These are phyloP conservation scores for Hepatocystis sp. DNA, from an alignment of 169 alveolate species.

Conservation along the genomic window DNA sequence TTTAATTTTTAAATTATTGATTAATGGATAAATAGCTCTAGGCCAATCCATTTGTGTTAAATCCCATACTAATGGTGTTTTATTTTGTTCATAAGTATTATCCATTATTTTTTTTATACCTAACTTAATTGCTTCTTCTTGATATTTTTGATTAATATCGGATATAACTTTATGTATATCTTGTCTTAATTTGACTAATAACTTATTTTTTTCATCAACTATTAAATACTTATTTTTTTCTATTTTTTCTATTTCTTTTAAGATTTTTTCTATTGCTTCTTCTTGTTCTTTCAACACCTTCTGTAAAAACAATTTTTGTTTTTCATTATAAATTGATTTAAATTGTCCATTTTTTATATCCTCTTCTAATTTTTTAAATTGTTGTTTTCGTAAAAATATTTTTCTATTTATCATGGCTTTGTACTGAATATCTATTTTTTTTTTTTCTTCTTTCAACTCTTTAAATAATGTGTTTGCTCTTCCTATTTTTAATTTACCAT, in stretches of 20 bases:
- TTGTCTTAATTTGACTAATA: conserved; percentile 78
- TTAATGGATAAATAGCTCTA: conserved; percentile 75
- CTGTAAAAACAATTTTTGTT: conserved; percentile 78
- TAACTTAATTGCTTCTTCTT: conserved; percentile 40
- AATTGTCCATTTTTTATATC: conserved; percentile 78
- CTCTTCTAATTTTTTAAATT: conserved; percentile 49
- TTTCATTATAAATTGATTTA: conserved; percentile 79
- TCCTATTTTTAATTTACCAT: conserved; percentile 70
- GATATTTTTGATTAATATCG: conserved; percentile 70
- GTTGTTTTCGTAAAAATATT: conserved; percentile 21
- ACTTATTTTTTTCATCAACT: conserved; percentile 79
- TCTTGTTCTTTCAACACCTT: conserved; percentile 73
- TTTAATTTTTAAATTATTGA: conserved; percentile 77
- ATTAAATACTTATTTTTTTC: conserved; percentile 72
- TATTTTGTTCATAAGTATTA: conserved; percentile 66
- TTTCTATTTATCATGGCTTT: conserved; percentile 37
- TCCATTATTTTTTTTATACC: conserved; percentile 64
- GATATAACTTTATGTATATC: conserved; percentile 70
- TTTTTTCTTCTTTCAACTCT: conserved; percentile 70
- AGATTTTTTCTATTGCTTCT: conserved; percentile 76
- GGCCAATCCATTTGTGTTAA: conserved; percentile 82
- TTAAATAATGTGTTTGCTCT: conserved; percentile 71
- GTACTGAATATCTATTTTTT: conserved; percentile 29
- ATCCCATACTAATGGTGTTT: conserved; percentile 84
- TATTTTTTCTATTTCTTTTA: conserved; percentile 78